Percentiles rank a stretch among this genome's conserved stretches.
Conservation (phyloP, 441 rosid genomes). For the Populus hybrid region DNA sequence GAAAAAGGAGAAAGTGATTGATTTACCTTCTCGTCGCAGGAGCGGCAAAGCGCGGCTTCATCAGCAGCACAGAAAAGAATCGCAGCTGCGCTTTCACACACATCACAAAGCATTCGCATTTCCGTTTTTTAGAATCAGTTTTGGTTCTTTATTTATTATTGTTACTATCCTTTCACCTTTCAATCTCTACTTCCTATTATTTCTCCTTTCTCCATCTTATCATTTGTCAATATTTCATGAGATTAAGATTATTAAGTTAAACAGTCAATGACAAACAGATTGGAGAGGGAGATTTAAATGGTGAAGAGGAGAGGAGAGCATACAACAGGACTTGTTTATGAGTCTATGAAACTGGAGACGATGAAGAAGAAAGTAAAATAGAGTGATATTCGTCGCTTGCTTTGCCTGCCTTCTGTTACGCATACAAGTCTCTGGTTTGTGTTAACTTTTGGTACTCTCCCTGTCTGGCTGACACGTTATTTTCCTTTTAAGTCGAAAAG, state of each 20-base stretch:
- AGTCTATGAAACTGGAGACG: background rate
- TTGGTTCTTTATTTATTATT: background rate
- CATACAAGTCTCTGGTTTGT: background rate
- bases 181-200: background rate
- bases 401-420: background rate
- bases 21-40: slow-evolving; percentile 68
- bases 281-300: background rate
- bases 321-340: background rate
- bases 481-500: too few species aligned
- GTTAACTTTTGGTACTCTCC: background rate
- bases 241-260: background rate
- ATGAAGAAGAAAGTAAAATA: background rate
- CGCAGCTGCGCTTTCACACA: slow-evolving; percentile 87
- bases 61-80: slow-evolving; percentile 87
- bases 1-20: background rate
- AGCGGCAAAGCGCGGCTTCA: slow-evolving; percentile 83
- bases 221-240: background rate
- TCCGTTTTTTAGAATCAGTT: background rate
- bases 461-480: background rate
- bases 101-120: slow-evolving; percentile 86
- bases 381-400: background rate
- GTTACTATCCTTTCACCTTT: background rate
- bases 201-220: background rate
- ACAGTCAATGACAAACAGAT: background rate
- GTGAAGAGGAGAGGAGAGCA: background rate